These are phyloP conservation scores for Ogataea polymorpha DNA, from an alignment of 805 yeast genomes.

Conservation along the genomic window DNA sequence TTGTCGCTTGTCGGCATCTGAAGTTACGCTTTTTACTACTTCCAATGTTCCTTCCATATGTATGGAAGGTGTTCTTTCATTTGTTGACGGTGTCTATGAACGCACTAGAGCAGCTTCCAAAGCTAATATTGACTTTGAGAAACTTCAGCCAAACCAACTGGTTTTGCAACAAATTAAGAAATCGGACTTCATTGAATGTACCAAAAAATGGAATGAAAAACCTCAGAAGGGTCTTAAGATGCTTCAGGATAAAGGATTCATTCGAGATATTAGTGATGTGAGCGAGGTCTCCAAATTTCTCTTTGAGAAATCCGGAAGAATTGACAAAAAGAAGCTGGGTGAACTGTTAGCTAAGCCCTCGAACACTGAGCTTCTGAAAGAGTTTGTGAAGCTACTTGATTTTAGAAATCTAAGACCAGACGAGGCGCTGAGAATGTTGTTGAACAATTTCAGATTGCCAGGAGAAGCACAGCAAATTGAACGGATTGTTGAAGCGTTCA, in stretches of 20 bases:
- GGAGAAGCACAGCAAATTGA: conserved; percentile 98
- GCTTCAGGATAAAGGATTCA: conserved; percentile 63
- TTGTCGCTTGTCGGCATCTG: conserved; percentile 79
- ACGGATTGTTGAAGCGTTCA: conserved; percentile 82
- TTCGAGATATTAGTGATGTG: conserved; percentile 44
- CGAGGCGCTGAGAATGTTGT: conserved; percentile 80
- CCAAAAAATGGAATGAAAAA: conserved; percentile 70
- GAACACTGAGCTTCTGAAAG: conserved; percentile 54
- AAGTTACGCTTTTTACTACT: conserved; percentile 74
- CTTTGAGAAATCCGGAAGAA: conserved; percentile 71
- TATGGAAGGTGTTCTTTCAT: conserved; percentile 77
- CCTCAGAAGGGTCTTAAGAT: conserved; percentile 73
- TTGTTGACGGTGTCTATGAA: conserved; percentile 59
- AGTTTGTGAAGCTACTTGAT: conserved; percentile 70
- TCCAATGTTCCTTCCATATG: conserved; percentile 92
- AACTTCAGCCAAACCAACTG: conserved; percentile 28
- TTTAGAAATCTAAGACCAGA: conserved; percentile 81
- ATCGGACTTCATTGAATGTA: conserved; percentile 72
- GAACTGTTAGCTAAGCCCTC: conserved; percentile 78
- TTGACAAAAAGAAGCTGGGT: conserved; percentile 86
- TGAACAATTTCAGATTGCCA: conserved; percentile 85
- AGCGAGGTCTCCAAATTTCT: conserved; percentile 73
- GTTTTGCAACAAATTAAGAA: conserved; percentile 52
- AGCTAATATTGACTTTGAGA: conserved; percentile 21
- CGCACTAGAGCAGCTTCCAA: conserved; percentile 38